These are phyloP conservation scores for Trichophyton benhamiae DNA, from an alignment of 2,329 filamentous ascomycete genomes.

Conservation along the genomic window DNA sequence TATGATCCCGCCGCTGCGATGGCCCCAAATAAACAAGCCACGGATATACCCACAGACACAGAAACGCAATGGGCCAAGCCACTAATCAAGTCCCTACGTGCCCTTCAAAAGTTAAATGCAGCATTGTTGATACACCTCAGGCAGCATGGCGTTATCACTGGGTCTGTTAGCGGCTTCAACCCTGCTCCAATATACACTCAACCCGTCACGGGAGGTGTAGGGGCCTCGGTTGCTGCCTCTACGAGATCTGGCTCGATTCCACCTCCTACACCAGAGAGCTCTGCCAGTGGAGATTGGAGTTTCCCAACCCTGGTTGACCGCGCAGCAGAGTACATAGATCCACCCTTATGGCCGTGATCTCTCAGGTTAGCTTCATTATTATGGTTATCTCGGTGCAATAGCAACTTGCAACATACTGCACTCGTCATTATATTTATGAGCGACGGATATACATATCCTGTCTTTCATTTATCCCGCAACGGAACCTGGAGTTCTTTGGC, in stretches of 20 bases:
- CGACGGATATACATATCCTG: background rate
- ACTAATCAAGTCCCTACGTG: slow-evolving; percentile 34
- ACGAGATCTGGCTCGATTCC: slow-evolving; percentile 25
- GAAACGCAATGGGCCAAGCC: slow-evolving; percentile 37
- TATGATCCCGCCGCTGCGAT: slow-evolving; percentile 20
- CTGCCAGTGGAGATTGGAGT: slow-evolving; percentile 36
- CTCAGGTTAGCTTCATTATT: background rate
- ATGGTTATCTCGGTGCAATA: background rate
- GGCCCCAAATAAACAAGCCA: slow-evolving; percentile 17
- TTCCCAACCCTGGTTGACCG: slow-evolving; percentile 35
- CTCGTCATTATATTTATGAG: background rate
- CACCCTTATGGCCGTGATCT: slow-evolving; percentile 29
- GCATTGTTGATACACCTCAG: slow-evolving; percentile 24
- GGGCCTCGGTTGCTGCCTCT: slow-evolving; percentile 11
- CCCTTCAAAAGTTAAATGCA: slow-evolving; percentile 34
- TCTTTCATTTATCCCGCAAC: background rate
- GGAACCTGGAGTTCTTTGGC: background rate
- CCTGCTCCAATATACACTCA: background rate
- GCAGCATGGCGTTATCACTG: slow-evolving; percentile 15
- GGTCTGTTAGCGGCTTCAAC: slow-evolving; percentile 7
- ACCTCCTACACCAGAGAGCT: slow-evolving; percentile 37
- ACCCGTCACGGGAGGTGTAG: background rate
- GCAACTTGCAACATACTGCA: background rate
- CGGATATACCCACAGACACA: slow-evolving; percentile 18
- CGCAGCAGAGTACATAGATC: slow-evolving; percentile 38